These are phyloP conservation scores for Phytomonas serpens DNA, from an alignment of 208 protist genomes.

Conservation along the genomic window DNA sequence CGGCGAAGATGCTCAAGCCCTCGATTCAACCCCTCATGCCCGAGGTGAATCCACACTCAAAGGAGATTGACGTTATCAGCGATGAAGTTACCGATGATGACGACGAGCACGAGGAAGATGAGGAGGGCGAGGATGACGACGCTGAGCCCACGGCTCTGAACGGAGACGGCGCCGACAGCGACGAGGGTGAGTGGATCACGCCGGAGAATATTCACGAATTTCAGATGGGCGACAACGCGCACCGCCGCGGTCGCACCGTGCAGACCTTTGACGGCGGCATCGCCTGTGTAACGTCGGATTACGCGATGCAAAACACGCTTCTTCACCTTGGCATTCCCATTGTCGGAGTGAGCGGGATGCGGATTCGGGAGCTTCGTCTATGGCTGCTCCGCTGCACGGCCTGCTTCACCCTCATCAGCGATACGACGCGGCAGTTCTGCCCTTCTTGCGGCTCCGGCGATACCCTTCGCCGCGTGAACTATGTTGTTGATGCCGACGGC, in stretches of 20 bases:
- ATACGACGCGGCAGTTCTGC: constrained; percentile 92
- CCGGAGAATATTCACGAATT: constrained; percentile 79
- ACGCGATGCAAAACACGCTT: constrained; percentile 93
- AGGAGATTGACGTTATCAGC: constrained; percentile 25
- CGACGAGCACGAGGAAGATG: constrained; percentile 11
- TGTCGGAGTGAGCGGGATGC: constrained; percentile 79
- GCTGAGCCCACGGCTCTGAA: constrained; percentile 19
- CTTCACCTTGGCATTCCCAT: constrained; percentile 88
- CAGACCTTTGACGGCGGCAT: constrained; percentile 66
- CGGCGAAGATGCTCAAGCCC: constrained; percentile 21
- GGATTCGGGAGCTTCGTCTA: constrained; percentile 79
- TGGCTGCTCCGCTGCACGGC: constrained; percentile 89
- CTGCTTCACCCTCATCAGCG: constrained; percentile 78
- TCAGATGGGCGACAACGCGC: neutral
- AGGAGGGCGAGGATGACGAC: constrained; percentile 25
- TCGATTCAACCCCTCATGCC: constrained; percentile 54
- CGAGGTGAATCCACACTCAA: constrained; percentile 40
- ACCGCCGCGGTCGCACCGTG: constrained; percentile 12
- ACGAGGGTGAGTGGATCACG: constrained; percentile 89
- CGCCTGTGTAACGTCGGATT: constrained; percentile 92
- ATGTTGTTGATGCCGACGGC: constrained; percentile 75
- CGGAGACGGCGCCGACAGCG: constrained; percentile 18
- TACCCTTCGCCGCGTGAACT: constrained; percentile 88
- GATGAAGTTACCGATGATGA: constrained; percentile 25
- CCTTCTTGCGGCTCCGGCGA: constrained; percentile 79